Conservation (phyloP, 2,329 filamentous ascomycete genomes). For the Cladosporium cucumerinum region DNA sequence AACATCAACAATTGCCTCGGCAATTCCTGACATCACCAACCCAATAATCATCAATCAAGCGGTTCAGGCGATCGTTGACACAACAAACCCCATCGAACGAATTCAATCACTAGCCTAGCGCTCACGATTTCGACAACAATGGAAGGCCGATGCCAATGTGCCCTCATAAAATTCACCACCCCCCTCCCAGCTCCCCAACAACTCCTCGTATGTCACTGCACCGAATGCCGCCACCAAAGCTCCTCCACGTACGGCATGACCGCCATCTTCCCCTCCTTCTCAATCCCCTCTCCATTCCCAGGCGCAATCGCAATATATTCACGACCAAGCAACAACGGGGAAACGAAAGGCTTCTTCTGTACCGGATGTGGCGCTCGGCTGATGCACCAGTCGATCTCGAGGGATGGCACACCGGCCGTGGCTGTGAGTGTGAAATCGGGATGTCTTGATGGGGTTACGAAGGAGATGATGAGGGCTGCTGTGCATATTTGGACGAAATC, state of each 20-base stretch:
- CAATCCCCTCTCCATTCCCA: background rate
- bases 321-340: slow-evolving; percentile 1
- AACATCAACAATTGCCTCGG: background rate
- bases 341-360: slow-evolving; percentile 12
- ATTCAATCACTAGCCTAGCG: too few relatives aligned
- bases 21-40: background rate
- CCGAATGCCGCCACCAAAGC: slow-evolving; percentile 19
- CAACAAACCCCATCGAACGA: background rate
- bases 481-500: slow-evolving; percentile 16
- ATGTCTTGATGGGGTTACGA: background rate
- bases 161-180: slow-evolving; percentile 13
- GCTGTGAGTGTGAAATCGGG: slow-evolving; percentile 13
- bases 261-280: slow-evolving; percentile 16
- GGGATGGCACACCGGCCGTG: background rate
- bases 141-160: slow-evolving; percentile 18
- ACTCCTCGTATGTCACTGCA: slow-evolving; percentile 18
- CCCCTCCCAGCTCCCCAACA: background rate
- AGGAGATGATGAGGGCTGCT: slow-evolving; percentile 15
- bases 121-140: slow-evolving; percentile 4
- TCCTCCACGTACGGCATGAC: slow-evolving; percentile 18
- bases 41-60: background rate
- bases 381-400: slow-evolving; percentile 11
- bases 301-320: slow-evolving; percentile 9
- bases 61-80: background rate
- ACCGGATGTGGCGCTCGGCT: slow-evolving; percentile 10